Conservation (phyloP, 78 protist genomes). For the Speleostelium caveatum region DNA sequence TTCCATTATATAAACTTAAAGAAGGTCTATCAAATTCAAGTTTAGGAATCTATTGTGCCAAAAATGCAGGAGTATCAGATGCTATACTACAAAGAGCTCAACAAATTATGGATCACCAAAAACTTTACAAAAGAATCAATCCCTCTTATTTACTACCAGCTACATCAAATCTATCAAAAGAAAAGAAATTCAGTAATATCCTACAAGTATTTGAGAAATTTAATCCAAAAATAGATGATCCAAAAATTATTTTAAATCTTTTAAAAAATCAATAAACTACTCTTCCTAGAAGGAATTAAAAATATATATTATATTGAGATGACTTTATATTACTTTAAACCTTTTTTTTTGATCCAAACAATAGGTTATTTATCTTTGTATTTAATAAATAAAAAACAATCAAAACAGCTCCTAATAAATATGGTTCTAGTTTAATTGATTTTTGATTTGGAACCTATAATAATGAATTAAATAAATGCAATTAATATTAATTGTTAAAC, state of each 20-base stretch:
- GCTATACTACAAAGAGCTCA: conserved; percentile 22
- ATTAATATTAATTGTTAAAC: too few species aligned
- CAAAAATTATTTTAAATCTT: not conserved
- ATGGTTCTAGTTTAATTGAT: not conserved
- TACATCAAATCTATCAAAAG: not conserved
- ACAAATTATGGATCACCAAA: conserved; percentile 36
- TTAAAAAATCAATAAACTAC: too few species aligned
- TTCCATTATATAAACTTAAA: conserved; percentile 21
- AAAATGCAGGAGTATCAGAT: conserved; percentile 22
- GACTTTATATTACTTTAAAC: too few species aligned
- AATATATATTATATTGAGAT: too few species aligned
- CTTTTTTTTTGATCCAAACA: too few species aligned
- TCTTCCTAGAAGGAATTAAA: too few species aligned
- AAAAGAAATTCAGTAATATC: not conserved
- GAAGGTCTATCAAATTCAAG: conserved; percentile 20
- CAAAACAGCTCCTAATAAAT: not conserved
- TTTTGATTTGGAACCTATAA: too few species aligned
- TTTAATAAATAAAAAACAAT: too few species aligned
- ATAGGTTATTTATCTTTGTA: too few species aligned
- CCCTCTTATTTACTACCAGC: not conserved
- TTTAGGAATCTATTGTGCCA: conserved; percentile 56
- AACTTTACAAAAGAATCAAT: conserved; percentile 8
- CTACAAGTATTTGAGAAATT: conserved; percentile 1
- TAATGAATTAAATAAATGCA: too few species aligned
- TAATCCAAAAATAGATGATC: conserved; percentile 14